Base-by-base conservation (phyloP, 1,284 basidiomycete genomes). In the Ceratobasidium papillatum region DNA sequence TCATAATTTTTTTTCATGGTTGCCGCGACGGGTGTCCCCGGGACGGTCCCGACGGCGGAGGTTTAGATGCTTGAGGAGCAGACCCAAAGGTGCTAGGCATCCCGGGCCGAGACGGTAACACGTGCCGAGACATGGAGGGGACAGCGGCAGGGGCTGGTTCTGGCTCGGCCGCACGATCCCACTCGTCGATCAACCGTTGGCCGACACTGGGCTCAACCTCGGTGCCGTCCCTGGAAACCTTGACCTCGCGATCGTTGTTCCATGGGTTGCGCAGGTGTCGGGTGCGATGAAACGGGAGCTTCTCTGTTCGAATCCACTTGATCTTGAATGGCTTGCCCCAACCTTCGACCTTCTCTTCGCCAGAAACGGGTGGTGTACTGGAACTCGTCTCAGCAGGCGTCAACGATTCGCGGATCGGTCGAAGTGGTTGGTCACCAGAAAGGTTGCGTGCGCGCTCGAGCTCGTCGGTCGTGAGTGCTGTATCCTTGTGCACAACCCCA, bases 221-320 rank as follows among this genome's bases (percentile, higher is more conserved):
- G 0, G 95, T 97, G 14, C 95, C 95, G 80, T 98, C 95, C 69
- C 95, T 86, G 12, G 94, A 97, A 11, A 96, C 91, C 84, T 96
- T 97, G 77, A 97, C 89, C 81, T 97, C 94, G 62, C 93, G 86
- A 76, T 93, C 93, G 79, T 94, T 90, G 78, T 97, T 96, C 96
- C 95, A 98, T 0, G 93, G 93, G 80, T 98, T 98, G 49, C 94
- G 89, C 68, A 97, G 82, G 79, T 94, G 91, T 54, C 91, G 87
- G 34, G 93, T 93, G 63, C 88, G 87, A 77, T 86, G 84, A 82
- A 98, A 97, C 0, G 94, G 90, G n/a, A 98, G 81, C 3, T 88
- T 86, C 7, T 88, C 84, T 0, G 90, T 91, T 77, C 88, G 88
- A 66, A 96, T 80, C 96, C 96, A 99, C 78, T 96, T 88, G 32